Conservation (phyloP, 2,329 filamentous ascomycete species). For the Penicillium olsonii region DNA sequence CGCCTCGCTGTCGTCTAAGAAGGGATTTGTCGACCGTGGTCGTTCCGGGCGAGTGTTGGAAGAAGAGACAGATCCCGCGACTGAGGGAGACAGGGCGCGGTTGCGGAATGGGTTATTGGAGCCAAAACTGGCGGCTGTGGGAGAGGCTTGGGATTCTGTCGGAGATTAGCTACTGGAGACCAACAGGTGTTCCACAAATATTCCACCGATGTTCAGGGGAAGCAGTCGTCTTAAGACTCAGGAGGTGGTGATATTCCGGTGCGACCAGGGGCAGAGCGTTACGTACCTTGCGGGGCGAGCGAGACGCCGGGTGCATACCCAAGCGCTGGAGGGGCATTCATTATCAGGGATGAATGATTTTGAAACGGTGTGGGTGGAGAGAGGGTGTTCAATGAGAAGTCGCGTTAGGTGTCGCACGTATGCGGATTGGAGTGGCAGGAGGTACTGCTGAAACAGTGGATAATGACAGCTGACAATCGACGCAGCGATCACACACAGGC, state of each 20-base stretch:
- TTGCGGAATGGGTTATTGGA: constrained; percentile 56
- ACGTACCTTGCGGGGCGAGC: constrained; percentile 37
- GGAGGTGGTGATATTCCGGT: neutral
- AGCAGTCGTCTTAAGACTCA: constrained; percentile 9
- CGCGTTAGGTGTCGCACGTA: constrained; percentile 22
- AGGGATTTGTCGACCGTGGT: constrained; percentile 63
- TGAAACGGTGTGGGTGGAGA: constrained; percentile 25
- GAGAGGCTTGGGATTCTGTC: constrained; percentile 36
- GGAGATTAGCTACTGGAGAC: constrained; percentile 1
- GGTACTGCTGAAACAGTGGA: constrained; percentile 7
- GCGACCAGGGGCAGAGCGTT: constrained; percentile 18
- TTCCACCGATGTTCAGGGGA: neutral
- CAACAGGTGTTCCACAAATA: neutral
- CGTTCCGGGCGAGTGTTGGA: constrained; percentile 42
- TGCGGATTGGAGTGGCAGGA: constrained; percentile 9
- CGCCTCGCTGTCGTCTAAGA: constrained; percentile 54
- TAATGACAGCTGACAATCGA: neutral
- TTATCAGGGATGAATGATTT: constrained; percentile 26
- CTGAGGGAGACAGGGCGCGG: constrained; percentile 44
- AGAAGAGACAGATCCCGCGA: constrained; percentile 27
- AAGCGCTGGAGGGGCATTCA: constrained; percentile 36
- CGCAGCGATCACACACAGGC: neutral
- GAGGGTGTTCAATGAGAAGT: constrained; percentile 11
- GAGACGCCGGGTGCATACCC: constrained; percentile 36
- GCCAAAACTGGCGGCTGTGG: constrained; percentile 37